Evolutionary conservation across 345 rosid species (phyloP).

Genomic region (Citrus australasica): DNA sequence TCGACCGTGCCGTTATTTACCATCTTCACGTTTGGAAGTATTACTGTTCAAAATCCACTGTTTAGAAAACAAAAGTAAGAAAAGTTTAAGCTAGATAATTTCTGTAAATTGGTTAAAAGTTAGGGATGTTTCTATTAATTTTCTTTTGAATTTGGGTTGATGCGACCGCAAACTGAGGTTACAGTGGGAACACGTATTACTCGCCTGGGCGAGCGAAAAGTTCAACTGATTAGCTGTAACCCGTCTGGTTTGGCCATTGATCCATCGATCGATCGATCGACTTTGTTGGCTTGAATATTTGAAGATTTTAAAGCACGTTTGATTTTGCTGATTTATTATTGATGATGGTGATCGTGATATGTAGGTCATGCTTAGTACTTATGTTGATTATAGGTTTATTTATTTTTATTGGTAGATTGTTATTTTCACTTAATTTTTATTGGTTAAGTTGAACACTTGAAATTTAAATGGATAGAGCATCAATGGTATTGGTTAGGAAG

Average conservation of each 20-base stretch:
- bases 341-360: not conserved
- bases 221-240: conserved; percentile 23
- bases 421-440: not conserved
- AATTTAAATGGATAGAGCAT: not conserved
- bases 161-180: conserved; percentile 2
- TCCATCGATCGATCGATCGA: not conserved
- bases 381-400: not conserved
- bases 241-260: conserved; percentile 10
- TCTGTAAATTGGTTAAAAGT: not conserved
- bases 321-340: not conserved
- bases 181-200: conserved; percentile 30
- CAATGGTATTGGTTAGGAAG: too few relatives aligned
- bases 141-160: not conserved
- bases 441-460: not conserved
- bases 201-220: not conserved
- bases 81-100: not conserved
- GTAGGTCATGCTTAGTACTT: not conserved
- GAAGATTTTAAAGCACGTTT: not conserved
- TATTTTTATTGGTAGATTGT: not conserved
- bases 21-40: too few relatives aligned
- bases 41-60: too few relatives aligned
- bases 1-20: too few relatives aligned
- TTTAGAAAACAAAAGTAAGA: too few relatives aligned
- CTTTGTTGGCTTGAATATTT: not conserved
- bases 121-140: not conserved